A percentile compares a stretch with the other conserved stretches of the same genome.
phyloP scores from a whole-genome alignment of 148 eudicot genomes.

The Agrostemma githago region DNA sequence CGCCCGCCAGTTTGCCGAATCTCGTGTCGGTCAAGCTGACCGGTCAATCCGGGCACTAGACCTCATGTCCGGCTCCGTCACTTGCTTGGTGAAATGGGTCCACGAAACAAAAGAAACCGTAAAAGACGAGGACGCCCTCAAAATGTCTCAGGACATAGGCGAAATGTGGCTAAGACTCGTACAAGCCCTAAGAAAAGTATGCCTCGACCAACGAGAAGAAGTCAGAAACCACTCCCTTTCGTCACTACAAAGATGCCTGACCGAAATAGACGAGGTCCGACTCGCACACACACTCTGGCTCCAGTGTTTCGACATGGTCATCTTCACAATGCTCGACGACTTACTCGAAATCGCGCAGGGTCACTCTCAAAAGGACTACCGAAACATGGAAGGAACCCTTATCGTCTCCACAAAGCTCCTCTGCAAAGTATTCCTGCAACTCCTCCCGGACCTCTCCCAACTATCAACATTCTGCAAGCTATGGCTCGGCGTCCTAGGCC shows the following conservation, averaged over 20 bases:
- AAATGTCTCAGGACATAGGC: constrained; percentile 63
- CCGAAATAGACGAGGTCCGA: constrained; percentile 42
- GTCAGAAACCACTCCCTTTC: constrained; percentile 66
- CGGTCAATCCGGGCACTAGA: constrained; percentile 59
- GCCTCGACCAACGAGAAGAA: constrained; percentile 78
- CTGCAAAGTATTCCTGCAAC: constrained; percentile 50
- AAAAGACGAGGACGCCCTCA: constrained; percentile 46
- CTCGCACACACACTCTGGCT: constrained; percentile 54
- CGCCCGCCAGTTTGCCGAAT: constrained; percentile 72
- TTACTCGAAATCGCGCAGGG: constrained; percentile 58
- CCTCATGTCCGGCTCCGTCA: constrained; percentile 62
- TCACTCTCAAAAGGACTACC: constrained; percentile 63
- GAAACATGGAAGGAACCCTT: constrained; percentile 74
- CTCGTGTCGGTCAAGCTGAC: constrained; percentile 64
- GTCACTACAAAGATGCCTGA: constrained; percentile 54
- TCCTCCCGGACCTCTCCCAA: constrained; percentile 49
- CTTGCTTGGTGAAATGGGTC: constrained; percentile 54
- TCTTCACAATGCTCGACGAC: constrained; percentile 70
- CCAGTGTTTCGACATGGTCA: constrained; percentile 70
- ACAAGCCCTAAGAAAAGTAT: constrained; percentile 71
- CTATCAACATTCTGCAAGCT: constrained; percentile 59
- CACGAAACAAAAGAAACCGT: constrained; percentile 45
- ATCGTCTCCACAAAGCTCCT: constrained; percentile 53
- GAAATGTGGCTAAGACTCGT: constrained; percentile 88
- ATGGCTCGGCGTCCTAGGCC: constrained; percentile 63